Conservation (phyloP, 2,329 filamentous ascomycete species). For the Amylocarpus encephaloides region DNA sequence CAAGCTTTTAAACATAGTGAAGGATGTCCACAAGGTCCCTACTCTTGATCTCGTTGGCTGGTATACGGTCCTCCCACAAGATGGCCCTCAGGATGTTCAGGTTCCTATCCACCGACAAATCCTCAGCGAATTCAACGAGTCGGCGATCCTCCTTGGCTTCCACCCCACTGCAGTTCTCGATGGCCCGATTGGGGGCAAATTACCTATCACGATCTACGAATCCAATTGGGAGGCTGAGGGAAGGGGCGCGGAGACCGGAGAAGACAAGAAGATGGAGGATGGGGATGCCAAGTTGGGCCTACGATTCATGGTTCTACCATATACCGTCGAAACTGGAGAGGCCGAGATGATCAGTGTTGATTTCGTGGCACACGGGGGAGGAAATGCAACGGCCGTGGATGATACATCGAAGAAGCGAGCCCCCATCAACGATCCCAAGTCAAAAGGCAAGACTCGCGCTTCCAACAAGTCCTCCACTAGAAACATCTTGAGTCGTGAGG, state of each 20-base stretch:
- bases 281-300: conserved; percentile 49
- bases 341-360: conserved; percentile 98
- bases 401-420: conserved; percentile 23
- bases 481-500: conserved; percentile 50
- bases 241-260: conserved; percentile 41
- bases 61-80: conserved; percentile 72
- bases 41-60: conserved; percentile 83
- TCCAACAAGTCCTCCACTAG: conserved; percentile 38
- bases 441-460: conserved; percentile 27
- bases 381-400: conserved; percentile 63
- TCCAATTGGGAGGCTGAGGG: conserved; percentile 70
- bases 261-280: conserved; percentile 70
- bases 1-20: conserved; percentile 50
- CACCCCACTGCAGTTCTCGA: conserved; percentile 58
- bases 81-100: conserved; percentile 61
- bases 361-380: conserved; percentile 79
- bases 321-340: conserved; percentile 86
- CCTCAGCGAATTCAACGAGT: conserved; percentile 70
- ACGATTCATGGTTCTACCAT: conserved; percentile 76
- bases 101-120: conserved; percentile 75
- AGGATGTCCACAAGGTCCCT: conserved; percentile 78
- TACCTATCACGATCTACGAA: conserved; percentile 90
- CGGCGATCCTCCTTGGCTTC: conserved; percentile 78
- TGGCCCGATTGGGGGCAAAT: conserved; percentile 62
- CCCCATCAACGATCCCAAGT: conserved; percentile 25